Base-by-base conservation (phyloP, 2,329 filamentous ascomycete genomes). In the Cladorrhinum sp. region DNA sequence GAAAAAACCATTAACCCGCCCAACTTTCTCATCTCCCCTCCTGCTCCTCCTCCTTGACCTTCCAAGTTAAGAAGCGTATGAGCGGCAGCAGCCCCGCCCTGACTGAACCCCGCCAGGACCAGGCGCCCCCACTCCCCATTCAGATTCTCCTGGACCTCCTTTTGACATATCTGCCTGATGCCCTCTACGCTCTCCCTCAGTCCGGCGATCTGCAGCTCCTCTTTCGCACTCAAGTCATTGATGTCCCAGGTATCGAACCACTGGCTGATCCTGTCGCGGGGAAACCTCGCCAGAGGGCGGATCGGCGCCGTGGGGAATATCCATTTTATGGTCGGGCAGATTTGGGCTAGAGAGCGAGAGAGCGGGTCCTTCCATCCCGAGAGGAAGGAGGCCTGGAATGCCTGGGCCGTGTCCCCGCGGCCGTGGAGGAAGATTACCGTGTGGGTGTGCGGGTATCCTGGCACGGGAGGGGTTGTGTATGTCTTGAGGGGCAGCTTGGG, bases 201-300 rank as follows among this genome's bases (percentile, higher is more conserved):
- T 0, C 78, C 79, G 0, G 69, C 58, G 0, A 67, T 68, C 66
- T 81, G 79, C 3, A 78, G 63, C 6, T 79, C 75, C 57, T 81
- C 76, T n/a, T 69, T 65, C 13, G 77, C 69, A 1, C 70, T 55
- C 9, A 77, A 75, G 58, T 78, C 68, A 20, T 70, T 64, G 0
- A 77, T 69, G 52, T 78, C 76, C 70, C 73, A 77, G 41, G 79
- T 73, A 65, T 84, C 79, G 66, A 82, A 84, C 81, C 80, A 84
- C 59, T 80, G 77, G 9, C 74, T 73, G 59, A 58, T 50, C 7
- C 25, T 29, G 25, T n/a, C 48, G 6, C 48, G 29, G 20, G 58
- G 45, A 54, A 61, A 23, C 25, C 55, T 50, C 45, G 71, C 70
- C 45, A 69, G 67, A 56, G 68, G 57, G 24, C 66, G 65, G 23